Evolutionary conservation across 2,329 filamentous ascomycete species (phyloP).

Genomic region (Beauveria asiatica): DNA sequence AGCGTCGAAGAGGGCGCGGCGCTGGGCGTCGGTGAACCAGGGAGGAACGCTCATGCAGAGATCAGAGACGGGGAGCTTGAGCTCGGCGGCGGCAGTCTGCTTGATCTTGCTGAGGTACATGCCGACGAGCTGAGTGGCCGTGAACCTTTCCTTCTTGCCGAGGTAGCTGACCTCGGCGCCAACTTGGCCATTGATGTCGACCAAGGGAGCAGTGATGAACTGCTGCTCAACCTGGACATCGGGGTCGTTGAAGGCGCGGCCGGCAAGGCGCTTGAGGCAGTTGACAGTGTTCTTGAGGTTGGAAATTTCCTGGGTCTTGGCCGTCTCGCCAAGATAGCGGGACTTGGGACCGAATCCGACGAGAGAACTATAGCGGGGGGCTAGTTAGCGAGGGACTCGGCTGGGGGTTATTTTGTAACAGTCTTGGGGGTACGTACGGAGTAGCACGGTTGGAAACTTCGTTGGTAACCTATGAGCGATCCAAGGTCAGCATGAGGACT

Average conservation of each 20-base stretch:
- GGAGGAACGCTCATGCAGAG: conserved; percentile 89
- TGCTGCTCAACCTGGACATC: conserved; percentile 91
- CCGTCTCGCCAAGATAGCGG: conserved; percentile 88
- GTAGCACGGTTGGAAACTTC: conserved; percentile 98
- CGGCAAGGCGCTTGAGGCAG: conserved; percentile 85
- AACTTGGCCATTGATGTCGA: conserved; percentile 88
- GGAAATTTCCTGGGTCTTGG: conserved; percentile 98
- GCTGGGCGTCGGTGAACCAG: conserved; percentile 95
- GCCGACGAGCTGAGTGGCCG: conserved; percentile 84
- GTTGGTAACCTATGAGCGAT: conserved; percentile 70
- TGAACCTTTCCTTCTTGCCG: conserved; percentile 92
- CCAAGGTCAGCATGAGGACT: background rate
- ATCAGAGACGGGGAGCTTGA: conserved; percentile 86
- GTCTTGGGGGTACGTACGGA: conserved; percentile 59
- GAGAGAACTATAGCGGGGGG: conserved; percentile 56
- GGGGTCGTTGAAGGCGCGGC: conserved; percentile 78
- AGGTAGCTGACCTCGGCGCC: conserved; percentile 89
- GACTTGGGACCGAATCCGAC: conserved; percentile 92
- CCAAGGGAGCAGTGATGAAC: conserved; percentile 75
- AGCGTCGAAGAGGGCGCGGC: conserved; percentile 80
- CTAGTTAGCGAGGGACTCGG: conserved; percentile 4
- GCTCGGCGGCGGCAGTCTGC: conserved; percentile 74
- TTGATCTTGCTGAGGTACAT: conserved; percentile 97
- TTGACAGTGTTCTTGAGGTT: conserved; percentile 98
- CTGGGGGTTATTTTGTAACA: background rate